A percentile compares a stretch with the other conserved stretches of the same genome.
These are phyloP conservation scores for Lumnitzera racemosa DNA, from an alignment of 345 rosid species.

Conservation along the genomic window DNA sequence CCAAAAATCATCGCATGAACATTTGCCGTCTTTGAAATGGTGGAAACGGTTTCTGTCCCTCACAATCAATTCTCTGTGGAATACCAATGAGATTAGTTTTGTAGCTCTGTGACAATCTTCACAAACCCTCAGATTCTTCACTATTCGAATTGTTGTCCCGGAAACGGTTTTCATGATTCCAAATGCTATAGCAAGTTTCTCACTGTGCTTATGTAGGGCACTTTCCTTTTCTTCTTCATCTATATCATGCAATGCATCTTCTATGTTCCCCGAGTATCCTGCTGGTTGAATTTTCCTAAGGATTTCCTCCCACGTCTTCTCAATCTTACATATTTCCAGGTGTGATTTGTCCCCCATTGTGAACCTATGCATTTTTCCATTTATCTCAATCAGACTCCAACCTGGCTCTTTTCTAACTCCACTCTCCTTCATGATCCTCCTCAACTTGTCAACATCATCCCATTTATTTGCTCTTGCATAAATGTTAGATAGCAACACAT, in stretches of 20 bases:
- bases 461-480: constrained; percentile 56
- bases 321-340: constrained; percentile 53
- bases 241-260: constrained; percentile 53
- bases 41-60: constrained; percentile 74
- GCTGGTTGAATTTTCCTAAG: constrained; percentile 35
- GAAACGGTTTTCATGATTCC: constrained; percentile 46
- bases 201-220: constrained; percentile 51
- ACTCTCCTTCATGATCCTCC: constrained; percentile 55
- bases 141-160: constrained; percentile 34
- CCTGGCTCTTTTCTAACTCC: constrained; percentile 54
- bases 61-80: constrained; percentile 51
- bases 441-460: constrained; percentile 41
- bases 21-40: constrained; percentile 56
- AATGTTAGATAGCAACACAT: constrained; percentile 62
- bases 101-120: constrained; percentile 71
- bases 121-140: constrained; percentile 73
- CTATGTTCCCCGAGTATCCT: constrained; percentile 48
- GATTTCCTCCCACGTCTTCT: constrained; percentile 55
- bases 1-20: constrained; percentile 81
- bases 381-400: constrained; percentile 50
- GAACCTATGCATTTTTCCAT: constrained; percentile 51
- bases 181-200: constrained; percentile 67
- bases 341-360: constrained; percentile 46
- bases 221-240: constrained; percentile 76
- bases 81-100: constrained; percentile 54